Base-by-base conservation (phyloP, 2,329 filamentous ascomycete genomes). In the Hymenoscyphus repandus region DNA sequence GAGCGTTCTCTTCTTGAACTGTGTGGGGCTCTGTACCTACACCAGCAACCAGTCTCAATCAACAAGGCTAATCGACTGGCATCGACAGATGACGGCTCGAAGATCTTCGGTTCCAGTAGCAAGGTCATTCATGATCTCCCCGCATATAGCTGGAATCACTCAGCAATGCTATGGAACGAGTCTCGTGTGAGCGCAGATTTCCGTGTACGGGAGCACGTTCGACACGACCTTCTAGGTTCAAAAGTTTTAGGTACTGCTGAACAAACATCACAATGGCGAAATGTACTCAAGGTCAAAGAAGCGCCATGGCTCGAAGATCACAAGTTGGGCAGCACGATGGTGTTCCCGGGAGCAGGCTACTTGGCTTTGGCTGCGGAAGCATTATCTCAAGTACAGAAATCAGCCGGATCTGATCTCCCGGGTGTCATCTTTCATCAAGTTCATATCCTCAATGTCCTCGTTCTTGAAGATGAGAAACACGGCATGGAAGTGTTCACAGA, bases 101-200 rank as follows among this genome's bases (percentile, higher is more conserved):
- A 22, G 18, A 42, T 38, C 9, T 34, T 31, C 3, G 13, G 18
- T 12, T 17, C 37, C 1, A 36, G 33, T 2, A 27, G 39, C 31
- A 45, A 32, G 45, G 38, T 52, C n/a, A 36, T 61, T 32, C 58
- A 48, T 30, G 51, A 58, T 52, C 50, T 73, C 0, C 75, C 76
- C 1, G 50, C 59, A 0, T 79, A 79, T 50, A 68, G 70, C 0
- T 79, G 75, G 72, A 72, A 78, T 39, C 74, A 77, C 56, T 67
- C 68, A 1, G 66, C 69, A 22, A 50, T 57, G 0, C 76, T 77
- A 56, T 80, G 76, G 76, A 69, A 74, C 50, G 77, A 80, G 51
- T 74, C 74, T 1, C 72, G 75, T 41, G 60, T 74, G 2, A 73
- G 73, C 15, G 58, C 62, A 7, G 69, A 72, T 13, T 71, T 71